Conservation (phyloP, 306 rosid species). For the Vigna reflexopilosa region DNA sequence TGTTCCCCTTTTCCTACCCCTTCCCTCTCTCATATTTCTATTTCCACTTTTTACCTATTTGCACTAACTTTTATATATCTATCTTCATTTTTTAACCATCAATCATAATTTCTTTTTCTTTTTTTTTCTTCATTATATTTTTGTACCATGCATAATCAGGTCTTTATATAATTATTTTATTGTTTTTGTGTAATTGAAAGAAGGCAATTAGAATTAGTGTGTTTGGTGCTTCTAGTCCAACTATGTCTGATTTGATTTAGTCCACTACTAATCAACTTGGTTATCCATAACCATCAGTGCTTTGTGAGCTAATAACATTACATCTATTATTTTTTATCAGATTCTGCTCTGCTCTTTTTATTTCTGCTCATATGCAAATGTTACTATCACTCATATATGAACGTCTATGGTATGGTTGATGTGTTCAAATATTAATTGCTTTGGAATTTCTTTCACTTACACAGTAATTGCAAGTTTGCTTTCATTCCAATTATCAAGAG, state of each 20-base stretch:
- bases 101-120: too few species aligned
- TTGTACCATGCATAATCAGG: conserved; percentile 39
- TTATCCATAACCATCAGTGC: conserved; percentile 30
- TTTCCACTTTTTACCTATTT: conserved; percentile 41
- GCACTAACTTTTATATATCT: conserved; percentile 41
- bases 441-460: neutral
- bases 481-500: neutral
- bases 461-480: neutral
- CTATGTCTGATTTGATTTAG: conserved; percentile 32
- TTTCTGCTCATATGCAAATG: neutral
- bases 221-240: conserved; percentile 50
- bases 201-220: conserved; percentile 34
- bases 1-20: conserved; percentile 49
- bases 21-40: conserved; percentile 33
- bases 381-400: neutral
- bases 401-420: neutral
- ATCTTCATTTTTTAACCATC: too few species aligned
- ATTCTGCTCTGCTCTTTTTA: neutral
- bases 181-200: conserved; percentile 19
- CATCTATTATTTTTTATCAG: neutral
- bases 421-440: neutral
- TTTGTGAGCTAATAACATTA: neutral
- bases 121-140: conserved; percentile 19
- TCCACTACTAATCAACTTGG: conserved; percentile 41
- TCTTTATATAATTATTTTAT: neutral